A percentile compares a stretch with the other conserved stretches of the same genome.
Conservation (phyloP, 495 filamentous ascomycete species). For the Halenospora varia region DNA sequence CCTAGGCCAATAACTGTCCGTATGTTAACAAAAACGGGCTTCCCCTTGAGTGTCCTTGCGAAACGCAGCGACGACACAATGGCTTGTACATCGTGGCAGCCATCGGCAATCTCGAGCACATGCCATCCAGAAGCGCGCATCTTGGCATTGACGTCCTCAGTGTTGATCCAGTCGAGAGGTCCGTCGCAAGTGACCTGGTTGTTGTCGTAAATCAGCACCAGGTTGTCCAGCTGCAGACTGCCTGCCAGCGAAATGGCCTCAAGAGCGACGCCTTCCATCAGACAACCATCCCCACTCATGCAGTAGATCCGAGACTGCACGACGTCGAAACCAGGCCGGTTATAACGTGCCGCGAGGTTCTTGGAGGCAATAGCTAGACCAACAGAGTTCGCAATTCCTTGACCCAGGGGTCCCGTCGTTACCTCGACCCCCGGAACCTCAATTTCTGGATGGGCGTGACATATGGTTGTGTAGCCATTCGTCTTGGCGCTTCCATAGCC, state of each 20-base stretch:
- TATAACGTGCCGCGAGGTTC: slow-evolving; percentile 51
- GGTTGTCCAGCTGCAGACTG: slow-evolving; percentile 49
- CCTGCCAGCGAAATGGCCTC: slow-evolving; percentile 53
- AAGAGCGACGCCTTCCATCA: slow-evolving; percentile 56
- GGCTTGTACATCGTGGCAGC: slow-evolving; percentile 46
- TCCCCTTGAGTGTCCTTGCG: slow-evolving; percentile 39
- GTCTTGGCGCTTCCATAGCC: neutral
- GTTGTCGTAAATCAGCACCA: slow-evolving; percentile 56
- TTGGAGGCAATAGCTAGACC: slow-evolving; percentile 56
- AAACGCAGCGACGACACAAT: slow-evolving; percentile 45
- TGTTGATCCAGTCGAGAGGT: slow-evolving; percentile 49
- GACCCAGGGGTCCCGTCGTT: slow-evolving; percentile 57
- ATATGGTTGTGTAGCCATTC: slow-evolving; percentile 28
- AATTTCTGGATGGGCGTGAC: slow-evolving; percentile 59
- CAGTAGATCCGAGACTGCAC: slow-evolving; percentile 50
- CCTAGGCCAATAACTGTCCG: slow-evolving; percentile 54
- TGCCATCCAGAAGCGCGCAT: slow-evolving; percentile 56
- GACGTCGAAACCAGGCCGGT: slow-evolving; percentile 43
- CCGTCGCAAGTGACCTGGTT: slow-evolving; percentile 59
- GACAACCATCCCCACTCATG: slow-evolving; percentile 55
- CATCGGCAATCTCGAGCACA: slow-evolving; percentile 51
- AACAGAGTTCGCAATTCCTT: slow-evolving; percentile 57
- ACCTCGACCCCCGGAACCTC: slow-evolving; percentile 59
- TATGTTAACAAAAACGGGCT: slow-evolving; percentile 57
- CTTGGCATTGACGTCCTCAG: slow-evolving; percentile 55